Evolutionary conservation across 805 yeast species (phyloP), one percentile per base, ranked within the genome.

Genomic region (Candida glaebosa): DNA sequence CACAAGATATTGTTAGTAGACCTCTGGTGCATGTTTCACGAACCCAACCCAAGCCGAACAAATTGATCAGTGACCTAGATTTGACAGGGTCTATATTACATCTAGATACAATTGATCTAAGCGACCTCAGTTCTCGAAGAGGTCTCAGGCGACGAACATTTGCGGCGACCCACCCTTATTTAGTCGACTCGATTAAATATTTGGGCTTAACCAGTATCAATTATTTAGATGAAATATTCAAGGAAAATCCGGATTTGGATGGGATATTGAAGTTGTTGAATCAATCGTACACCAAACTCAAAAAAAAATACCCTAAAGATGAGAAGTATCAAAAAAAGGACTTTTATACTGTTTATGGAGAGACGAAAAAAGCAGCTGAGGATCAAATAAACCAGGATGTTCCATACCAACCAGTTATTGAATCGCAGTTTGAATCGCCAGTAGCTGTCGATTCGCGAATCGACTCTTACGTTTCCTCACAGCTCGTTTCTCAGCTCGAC

Each of bases 101-200:
- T 25, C 16, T 44, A 17, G 37, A 44, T 22, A 36, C 46, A 7
- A 25, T 34, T 9, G 36, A 42, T 7, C 10, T 7, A 7, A 22
- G 10, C 6, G 26, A 22, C 10, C 26, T 22, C 26, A 6, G 10
- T 22, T 22, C 26, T 6, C 26, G 65, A 39, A 34, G 72, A 39
- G 61, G 70, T 19, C 51, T 67, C 12, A 49, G 75, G 3, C 65
- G 68, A 47, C 51, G 75, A 19, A 70, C 64, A 18, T 70, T 70
- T 41, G 65, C 75, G 3, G 64, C 71, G 48, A 56, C 71, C 3
- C 72, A 69, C 49, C 75, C 75, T 1, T 70, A 70, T 45, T 46
- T 70, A 19, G 68, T 71, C 8, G 75, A 70, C 47, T 69, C 67
- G 42, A 73, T 73, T 3, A 70, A 68, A 41, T 70, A 68, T 58